Conservation (phyloP, 139 green algal species). For the Picochlorum sp. region DNA sequence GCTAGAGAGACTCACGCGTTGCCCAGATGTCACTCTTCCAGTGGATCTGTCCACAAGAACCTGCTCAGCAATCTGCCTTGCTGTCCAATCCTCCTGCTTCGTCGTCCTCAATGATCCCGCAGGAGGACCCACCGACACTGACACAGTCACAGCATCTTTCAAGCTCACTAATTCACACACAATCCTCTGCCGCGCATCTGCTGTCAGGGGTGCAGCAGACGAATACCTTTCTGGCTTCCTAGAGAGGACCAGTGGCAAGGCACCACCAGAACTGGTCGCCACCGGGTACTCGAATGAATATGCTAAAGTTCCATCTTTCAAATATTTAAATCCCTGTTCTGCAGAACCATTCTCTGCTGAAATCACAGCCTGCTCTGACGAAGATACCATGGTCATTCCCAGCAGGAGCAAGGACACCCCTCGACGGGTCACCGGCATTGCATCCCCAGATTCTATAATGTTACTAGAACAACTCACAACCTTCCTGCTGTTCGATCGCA, state of each 20-base stretch:
- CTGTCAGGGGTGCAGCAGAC: constrained; percentile 57
- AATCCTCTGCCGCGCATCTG: constrained; percentile 75
- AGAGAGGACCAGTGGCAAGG: constrained; percentile 40
- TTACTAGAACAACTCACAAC: no score
- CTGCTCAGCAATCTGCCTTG: constrained; percentile 60
- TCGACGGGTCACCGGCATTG: no score
- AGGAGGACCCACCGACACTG: constrained; percentile 36
- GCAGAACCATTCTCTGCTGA: no score
- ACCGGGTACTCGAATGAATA: constrained; percentile 72
- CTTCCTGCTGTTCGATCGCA: no score
- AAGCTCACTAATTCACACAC: constrained; percentile 57
- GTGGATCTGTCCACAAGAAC: constrained; percentile 80
- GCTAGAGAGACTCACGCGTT: constrained; percentile 63
- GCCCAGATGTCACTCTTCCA: constrained; percentile 53
- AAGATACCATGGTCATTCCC: no score
- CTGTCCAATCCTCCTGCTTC: constrained; percentile 40
- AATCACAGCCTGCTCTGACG: no score
- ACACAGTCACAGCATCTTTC: constrained; percentile 26
- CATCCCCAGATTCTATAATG: no score
- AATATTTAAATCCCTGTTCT: not conserved
- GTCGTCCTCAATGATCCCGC: constrained; percentile 32
- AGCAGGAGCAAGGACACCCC: no score
- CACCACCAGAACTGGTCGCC: constrained; percentile 27
- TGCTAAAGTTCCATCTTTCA: constrained; percentile 60
- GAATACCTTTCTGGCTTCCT: constrained; percentile 68